Base-by-base conservation (phyloP, 2,329 filamentous ascomycete species). In the Aurifilum marmelostoma region DNA sequence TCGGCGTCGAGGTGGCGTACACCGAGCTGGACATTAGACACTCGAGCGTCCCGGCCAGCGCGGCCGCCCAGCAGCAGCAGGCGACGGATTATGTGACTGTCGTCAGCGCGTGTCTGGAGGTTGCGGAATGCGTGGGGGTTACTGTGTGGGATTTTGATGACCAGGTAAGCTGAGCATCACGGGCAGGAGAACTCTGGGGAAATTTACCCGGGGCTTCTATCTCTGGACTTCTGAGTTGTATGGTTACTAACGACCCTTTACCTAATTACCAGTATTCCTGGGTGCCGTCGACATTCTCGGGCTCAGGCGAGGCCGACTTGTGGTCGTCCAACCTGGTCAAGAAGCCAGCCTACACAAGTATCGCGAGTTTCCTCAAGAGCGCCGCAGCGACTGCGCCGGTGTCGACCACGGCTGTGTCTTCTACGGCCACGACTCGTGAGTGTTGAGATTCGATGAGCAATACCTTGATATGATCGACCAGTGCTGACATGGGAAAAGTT, bases 21-120 rank as follows among this genome's bases (percentile, higher is more conserved):
- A 89, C 88, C 1, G 88, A 90, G 78, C 79, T 90, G 24, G 88
- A 90, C 74, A 85, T 89, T 71, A 81, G 87, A 27, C 82, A 75
- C 73, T 65, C 67, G 2, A 71, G 67, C 29, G 74, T 84, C 14
- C 83, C 84, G 0, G 76, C 79, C 12, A 80, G 77, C 11, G 72
- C 76, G 2, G 74, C 78, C 6, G 81, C 80, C 43, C 77, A 82
- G 52, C 73, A 75, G 14, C 80, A 82, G 68, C 85, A 88, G 77
- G 82, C 81, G 0, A 75, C 75, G 34, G 82, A 84, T 70, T 88
- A 84, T 73, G 79, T 73, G 47, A 75, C 75, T 67, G 78, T 80
- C 6, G 76, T 77, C n/a, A 75, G 75, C 67, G 77, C 79, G 11
- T 81, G 79, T 70, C 71, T 82, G 3, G 76, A 77, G 63, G 74